phyloP scores from a whole-genome alignment of 306 rosid species.

The Trichosanthes cucumerina region DNA sequence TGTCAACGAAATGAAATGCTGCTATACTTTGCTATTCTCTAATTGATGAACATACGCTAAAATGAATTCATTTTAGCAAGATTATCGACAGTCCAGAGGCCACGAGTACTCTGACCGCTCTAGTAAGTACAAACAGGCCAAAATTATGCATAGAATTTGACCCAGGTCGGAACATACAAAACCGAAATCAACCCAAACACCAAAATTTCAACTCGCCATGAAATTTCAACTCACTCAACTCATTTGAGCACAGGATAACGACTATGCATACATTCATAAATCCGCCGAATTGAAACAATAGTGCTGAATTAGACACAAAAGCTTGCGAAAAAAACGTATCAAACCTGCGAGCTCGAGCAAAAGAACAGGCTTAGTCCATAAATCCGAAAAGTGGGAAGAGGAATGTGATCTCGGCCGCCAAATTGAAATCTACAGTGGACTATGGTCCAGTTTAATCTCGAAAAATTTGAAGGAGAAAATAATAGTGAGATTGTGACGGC shows the following conservation, averaged over 20 bases:
- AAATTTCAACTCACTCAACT: background rate
- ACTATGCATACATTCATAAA: background rate
- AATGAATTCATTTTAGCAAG: background rate
- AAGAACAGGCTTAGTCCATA: background rate
- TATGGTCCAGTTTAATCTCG: background rate
- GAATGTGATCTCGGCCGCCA: background rate
- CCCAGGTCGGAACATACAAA: background rate
- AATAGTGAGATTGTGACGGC: background rate
- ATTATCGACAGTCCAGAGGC: background rate
- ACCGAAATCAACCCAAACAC: background rate
- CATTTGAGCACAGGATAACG: background rate
- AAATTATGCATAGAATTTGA: background rate
- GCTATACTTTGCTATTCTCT: background rate
- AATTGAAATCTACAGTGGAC: background rate
- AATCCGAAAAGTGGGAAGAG: background rate
- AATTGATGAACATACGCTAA: background rate
- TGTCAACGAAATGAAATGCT: background rate
- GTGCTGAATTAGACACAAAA: background rate
- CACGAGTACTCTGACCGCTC: background rate
- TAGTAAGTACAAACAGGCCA: background rate
- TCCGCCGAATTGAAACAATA: background rate
- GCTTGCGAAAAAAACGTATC: background rate
- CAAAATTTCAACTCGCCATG: background rate
- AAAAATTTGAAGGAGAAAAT: background rate
- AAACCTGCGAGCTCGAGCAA: background rate